Evolutionary conservation across 768 basidiomycete species (phyloP).

Genomic region (Gelatoporia subvermispora): DNA sequence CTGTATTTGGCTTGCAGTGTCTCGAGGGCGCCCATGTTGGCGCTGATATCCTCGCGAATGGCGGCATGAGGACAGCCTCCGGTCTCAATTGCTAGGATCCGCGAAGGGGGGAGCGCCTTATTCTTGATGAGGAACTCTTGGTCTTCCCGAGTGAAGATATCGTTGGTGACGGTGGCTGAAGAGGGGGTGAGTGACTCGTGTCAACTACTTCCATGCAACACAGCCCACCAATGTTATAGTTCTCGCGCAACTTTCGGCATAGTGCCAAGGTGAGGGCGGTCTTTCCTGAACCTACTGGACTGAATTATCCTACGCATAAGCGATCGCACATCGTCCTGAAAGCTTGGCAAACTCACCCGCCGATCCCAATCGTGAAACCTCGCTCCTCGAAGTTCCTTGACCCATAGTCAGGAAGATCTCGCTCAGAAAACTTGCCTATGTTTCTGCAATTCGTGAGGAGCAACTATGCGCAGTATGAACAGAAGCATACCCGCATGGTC

Average conservation of each 20-base stretch:
- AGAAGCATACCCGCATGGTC: slow-evolving; percentile 69
- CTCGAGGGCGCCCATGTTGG: slow-evolving; percentile 94
- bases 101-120: slow-evolving; percentile 75
- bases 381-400: slow-evolving; percentile 83
- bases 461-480: background rate
- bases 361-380: slow-evolving; percentile 97
- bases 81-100: slow-evolving; percentile 95
- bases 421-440: slow-evolving; percentile 84
- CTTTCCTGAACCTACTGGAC: slow-evolving; percentile 97
- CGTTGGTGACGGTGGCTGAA: slow-evolving; percentile 94
- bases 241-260: slow-evolving; percentile 72
- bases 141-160: slow-evolving; percentile 97
- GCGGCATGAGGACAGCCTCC: slow-evolving; percentile 98
- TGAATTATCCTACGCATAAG: slow-evolving; percentile 23
- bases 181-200: background rate
- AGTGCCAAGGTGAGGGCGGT: slow-evolving; percentile 90
- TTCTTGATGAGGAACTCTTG: slow-evolving; percentile 96
- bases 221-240: slow-evolving; percentile 84
- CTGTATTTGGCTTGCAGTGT: slow-evolving; percentile 86
- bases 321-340: too few relatives aligned
- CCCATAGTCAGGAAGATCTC: slow-evolving; percentile 88
- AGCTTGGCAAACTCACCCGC: slow-evolving; percentile 60
- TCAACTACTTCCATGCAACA: background rate
- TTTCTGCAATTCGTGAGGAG: background rate
- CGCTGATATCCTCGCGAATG: slow-evolving; percentile 96